Base-by-base conservation (phyloP, 1,284 basidiomycete species). In the Sporisorium scitamineum region DNA sequence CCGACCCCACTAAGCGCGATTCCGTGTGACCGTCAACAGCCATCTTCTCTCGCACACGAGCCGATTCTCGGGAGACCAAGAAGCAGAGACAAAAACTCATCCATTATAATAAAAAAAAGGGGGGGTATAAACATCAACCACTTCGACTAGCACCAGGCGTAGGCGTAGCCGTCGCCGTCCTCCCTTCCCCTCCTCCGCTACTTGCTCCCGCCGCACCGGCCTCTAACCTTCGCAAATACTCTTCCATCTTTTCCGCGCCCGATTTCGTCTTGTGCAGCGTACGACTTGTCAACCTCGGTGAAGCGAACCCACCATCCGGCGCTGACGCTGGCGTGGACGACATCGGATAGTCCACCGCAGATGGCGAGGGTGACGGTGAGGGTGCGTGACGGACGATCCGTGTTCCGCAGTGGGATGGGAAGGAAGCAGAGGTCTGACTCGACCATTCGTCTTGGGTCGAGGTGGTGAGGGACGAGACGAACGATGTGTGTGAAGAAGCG, bases 171-270 rank as follows among this genome's bases (percentile, higher is more conserved):
- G 48, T 64, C 13, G 32, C 53, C 18, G 34, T 52, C 29, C 55
- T 31, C 13, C 51, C 37, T 6, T 13, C 34, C n/a, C 18, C 16
- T n/a, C 16, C 39, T 42, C n/a, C 39, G n/a, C n/a, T 16, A 29
- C 58, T 42, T 27, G 24, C 54, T 7, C 37, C 45, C 8, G 11
- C 18, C 22, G 27, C 31, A 16, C 59, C 42, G 10, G 52, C 54
- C 45, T 72, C 62, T 18, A 74, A 54, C 16, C 76, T 27, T 4
- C 54, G 27, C 41, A 78, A 41, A 51, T 74, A 71, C 29, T 68
- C 71, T 27, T 78, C 76, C 76, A 76, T 76, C 60, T 66, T 65
- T 3, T 72, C 60, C 4, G 74, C 74, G 2, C 61, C 74, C 1
- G 70, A 64, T 31, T 27, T 45, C 2, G 72, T 75, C 59, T 70